These are phyloP conservation scores for Citrus maxima DNA, from an alignment of 345 rosid species.

Conservation along the genomic window DNA sequence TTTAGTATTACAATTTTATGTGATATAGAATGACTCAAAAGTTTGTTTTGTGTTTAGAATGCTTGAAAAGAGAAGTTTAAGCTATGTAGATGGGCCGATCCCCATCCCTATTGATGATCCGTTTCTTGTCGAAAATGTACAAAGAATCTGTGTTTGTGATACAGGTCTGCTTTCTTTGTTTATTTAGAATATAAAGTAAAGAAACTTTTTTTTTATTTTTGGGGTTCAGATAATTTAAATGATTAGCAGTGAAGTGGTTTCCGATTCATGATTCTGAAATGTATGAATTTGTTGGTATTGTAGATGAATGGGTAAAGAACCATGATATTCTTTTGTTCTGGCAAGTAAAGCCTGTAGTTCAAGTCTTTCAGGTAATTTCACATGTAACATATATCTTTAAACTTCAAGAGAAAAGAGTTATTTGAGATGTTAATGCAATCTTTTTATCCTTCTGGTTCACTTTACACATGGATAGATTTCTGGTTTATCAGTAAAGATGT, in stretches of 20 bases:
- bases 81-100: conserved; percentile 82
- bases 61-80: conserved; percentile 86
- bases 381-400: not conserved
- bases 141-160: conserved; percentile 68
- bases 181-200: not conserved
- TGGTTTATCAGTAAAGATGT: not conserved
- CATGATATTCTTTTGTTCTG: conserved; percentile 89
- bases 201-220: too few species aligned
- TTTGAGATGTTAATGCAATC: not conserved
- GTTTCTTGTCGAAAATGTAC: conserved; percentile 71
- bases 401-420: not conserved
- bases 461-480: not conserved
- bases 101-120: conserved; percentile 65
- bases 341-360: conserved; percentile 94
- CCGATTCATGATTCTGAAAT: conserved; percentile 5
- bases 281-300: conserved; percentile 17
- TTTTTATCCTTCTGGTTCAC: not conserved
- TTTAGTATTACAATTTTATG: not conserved
- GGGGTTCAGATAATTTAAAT: not conserved
- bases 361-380: conserved; percentile 80
- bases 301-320: conserved; percentile 78
- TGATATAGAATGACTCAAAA: not conserved
- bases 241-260: not conserved
- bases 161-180: conserved; percentile 45
- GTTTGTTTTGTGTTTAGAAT: conserved; percentile 42